These are phyloP conservation scores for Hypoxylon sp. DNA, from an alignment of 2,329 filamentous ascomycete species.

Conservation along the genomic window DNA sequence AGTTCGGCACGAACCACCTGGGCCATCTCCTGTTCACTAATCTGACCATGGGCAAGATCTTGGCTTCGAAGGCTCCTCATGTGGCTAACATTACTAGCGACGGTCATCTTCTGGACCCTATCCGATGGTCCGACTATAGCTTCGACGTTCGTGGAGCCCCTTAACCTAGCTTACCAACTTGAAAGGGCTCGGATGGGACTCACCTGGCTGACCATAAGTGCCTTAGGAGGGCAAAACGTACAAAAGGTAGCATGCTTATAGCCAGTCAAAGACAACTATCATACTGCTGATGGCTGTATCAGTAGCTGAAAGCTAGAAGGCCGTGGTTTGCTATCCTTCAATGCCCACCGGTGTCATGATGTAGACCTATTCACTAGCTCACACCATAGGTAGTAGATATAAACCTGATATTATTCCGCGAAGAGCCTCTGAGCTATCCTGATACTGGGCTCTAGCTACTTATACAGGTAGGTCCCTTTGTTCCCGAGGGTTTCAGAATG, in stretches of 20 bases:
- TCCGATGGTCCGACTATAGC: slow-evolving; percentile 55
- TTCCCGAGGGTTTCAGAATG: no score
- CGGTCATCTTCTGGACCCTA: slow-evolving; percentile 52
- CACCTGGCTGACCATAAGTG: no score
- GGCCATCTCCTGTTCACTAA: slow-evolving; percentile 53
- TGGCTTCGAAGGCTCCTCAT: slow-evolving; percentile 42
- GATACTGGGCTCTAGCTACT: no score
- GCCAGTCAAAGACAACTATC: slow-evolving; percentile 51
- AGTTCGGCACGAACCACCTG: slow-evolving; percentile 51
- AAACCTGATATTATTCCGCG: no score
- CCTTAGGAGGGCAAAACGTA: slow-evolving; percentile 37
- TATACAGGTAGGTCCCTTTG: no score
- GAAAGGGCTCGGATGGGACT: no score
- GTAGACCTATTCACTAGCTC: no score
- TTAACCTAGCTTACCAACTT: neutral
- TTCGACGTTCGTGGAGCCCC: slow-evolving; percentile 47
- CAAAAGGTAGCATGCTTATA: slow-evolving; percentile 48
- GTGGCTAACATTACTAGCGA: slow-evolving; percentile 56
- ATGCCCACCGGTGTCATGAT: no score
- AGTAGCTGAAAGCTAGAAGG: slow-evolving; percentile 29
- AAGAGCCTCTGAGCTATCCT: no score
- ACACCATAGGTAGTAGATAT: no score
- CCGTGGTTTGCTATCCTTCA: slow-evolving; percentile 39
- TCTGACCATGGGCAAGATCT: slow-evolving; percentile 46
- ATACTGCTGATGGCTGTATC: slow-evolving; percentile 42